Conservation (phyloP, 2,329 filamentous ascomycete genomes). For the Sclerotiophoma versabilis region DNA sequence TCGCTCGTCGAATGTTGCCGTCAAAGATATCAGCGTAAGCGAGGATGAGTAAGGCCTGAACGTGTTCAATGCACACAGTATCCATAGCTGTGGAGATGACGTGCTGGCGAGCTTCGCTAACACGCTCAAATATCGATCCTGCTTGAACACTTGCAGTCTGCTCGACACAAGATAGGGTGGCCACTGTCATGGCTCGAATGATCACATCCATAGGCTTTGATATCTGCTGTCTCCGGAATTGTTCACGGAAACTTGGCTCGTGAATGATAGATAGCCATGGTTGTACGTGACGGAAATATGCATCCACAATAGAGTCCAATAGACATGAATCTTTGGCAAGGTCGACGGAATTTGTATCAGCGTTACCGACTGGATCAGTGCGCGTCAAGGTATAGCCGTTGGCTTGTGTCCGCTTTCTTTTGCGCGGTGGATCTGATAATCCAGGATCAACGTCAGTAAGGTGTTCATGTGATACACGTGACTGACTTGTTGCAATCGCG, state of each 20-base stretch:
- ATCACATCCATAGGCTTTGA: neutral
- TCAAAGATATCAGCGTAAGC: neutral
- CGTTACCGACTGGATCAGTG: neutral
- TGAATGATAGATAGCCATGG: neutral
- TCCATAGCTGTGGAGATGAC: neutral
- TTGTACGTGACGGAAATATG: neutral
- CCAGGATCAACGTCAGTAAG: neutral
- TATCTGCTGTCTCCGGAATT: neutral
- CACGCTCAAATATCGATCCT: neutral
- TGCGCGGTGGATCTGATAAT: neutral
- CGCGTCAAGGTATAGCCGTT: neutral
- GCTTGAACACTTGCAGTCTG: no score
- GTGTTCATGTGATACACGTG: neutral
- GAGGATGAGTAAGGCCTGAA: neutral
- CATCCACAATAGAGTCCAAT: neutral
- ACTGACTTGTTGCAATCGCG: neutral
- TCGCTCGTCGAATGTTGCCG: neutral
- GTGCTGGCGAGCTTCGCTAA: neutral
- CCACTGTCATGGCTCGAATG: neutral
- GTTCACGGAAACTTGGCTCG: neutral
- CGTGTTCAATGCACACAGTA: neutral
- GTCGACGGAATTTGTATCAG: neutral
- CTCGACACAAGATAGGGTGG: neutral
- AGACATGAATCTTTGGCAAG: neutral
- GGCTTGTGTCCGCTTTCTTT: neutral